Evolutionary conservation across 2,329 filamentous ascomycete species (phyloP), one percentile per base, ranked within the genome.

Genomic region (Ceratocystis cacaofunesta): DNA sequence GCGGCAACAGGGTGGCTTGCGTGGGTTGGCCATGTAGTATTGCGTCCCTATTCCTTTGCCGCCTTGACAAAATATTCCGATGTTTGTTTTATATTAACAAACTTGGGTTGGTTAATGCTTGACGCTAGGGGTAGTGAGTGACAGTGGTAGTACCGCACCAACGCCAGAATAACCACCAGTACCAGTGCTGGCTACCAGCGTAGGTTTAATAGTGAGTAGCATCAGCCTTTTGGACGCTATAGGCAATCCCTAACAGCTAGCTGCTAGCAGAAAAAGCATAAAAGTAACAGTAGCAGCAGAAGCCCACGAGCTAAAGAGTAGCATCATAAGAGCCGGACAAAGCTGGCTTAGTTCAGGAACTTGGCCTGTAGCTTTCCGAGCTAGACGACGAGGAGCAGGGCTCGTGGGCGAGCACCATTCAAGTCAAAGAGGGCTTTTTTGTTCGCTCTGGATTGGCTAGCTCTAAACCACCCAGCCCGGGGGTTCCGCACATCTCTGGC

Each of bases 61-160:
- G 60, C 41, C 60, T 41, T 62, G 60, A 62, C 60, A 62, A 62
- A 62, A 62, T 62, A 62, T 28, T 46, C 60, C 60, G 60, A 62
- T 62, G 41, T 62, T 62, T 62, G 60, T 62, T 62, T 62, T 46
- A 30, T 30, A 46, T 46, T 46, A 46, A 48, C 32, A 62, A 46
- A 46, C 22, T 25, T 44, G 15, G 8, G 8, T 22, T 46, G 36
- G 36, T 25, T 61, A 41, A 41, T 61, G 32, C 58, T 61, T 25
- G 36, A 32, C 25, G 52, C 52, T 57, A 57, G 52, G 52, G 28
- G 19, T 48, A 46, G 22, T 43, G 41, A 46, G 22, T 61, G 41
- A 43, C 25, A 61, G 12, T 61, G 41, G n/a, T 43, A 60, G n/a
- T 28, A 60, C n/a, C 6, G 55, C 32, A 43, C n/a, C 19, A 52